phyloP scores from a whole-genome alignment of 148 eudicot genomes.

The Vaccinium corymbosum region DNA sequence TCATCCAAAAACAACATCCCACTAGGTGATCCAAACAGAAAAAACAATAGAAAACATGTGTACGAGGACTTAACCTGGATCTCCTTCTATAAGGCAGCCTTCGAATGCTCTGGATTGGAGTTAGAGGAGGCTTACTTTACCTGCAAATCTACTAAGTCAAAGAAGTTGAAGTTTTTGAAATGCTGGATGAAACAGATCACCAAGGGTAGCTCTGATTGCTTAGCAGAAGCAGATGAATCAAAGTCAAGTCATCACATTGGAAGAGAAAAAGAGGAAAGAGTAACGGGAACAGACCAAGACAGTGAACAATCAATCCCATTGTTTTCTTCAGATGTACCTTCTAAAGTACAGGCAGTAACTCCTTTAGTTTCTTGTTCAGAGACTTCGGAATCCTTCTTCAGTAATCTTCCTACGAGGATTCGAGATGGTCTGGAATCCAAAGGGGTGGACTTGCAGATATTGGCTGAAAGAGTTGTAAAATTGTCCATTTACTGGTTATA shows the following conservation, averaged over 20 bases:
- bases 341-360: conserved; percentile 26
- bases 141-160: conserved; percentile 39
- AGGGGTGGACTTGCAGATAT: conserved; percentile 64
- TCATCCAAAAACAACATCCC: conserved; percentile 22
- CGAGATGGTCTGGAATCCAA: conserved; percentile 59
- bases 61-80: conserved; percentile 64
- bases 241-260: conserved; percentile 18
- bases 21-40: conserved; percentile 39
- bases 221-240: conserved; percentile 21
- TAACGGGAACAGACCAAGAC: conserved; percentile 24
- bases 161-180: conserved; percentile 78
- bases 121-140: conserved; percentile 64
- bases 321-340: conserved; percentile 21
- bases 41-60: conserved; percentile 42
- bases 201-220: conserved; percentile 18
- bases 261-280: conserved; percentile 28
- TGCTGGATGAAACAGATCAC: conserved; percentile 88
- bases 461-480: conserved; percentile 64
- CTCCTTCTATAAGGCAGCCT: conserved; percentile 63
- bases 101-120: conserved; percentile 44
- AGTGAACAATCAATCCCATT: conserved; percentile 37
- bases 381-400: conserved; percentile 60
- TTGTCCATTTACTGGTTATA: conserved; percentile 62
- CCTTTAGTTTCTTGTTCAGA: conserved; percentile 31
- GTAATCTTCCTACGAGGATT: conserved; percentile 58